Base-by-base conservation (phyloP, 495 filamentous ascomycete genomes). In the Daldinia loculata region DNA sequence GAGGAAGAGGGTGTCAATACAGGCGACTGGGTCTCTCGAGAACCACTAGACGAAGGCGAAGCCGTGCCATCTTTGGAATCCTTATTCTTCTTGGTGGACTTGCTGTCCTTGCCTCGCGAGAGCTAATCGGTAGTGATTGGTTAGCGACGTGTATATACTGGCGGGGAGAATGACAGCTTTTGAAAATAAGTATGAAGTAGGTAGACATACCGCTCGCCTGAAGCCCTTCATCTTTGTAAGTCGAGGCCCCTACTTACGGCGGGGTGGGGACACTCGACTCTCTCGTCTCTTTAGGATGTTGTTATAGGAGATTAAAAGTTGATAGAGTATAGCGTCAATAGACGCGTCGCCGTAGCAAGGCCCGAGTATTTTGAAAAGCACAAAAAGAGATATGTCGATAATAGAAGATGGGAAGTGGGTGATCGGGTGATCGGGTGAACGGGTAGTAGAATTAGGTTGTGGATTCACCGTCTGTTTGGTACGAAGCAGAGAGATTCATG, bases 1-100 rank as follows among this genome's bases (percentile, higher is more conserved):
- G 94, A 98, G 8, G 94, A 97, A 30, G 91, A 90, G 22, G 92
- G 92, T 34, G 91, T 93, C 51, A 85, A 71, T 39, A 83, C 79
- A 56, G 86, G 91, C 17, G 86, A 86, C 79, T 84, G 90, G 70
- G 80, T 79, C 61, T 86, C 84, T 27, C 85, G 79, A 45, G 86
- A 82, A 52, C 79, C 80, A 60, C 82, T 79, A 66, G 89, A 89
- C 26, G 91, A 91, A 45, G 94, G 88, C 38, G 92, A 92, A 22
- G 92, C 86, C 61, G 90, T 92, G 62, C 92, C 91, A 75, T 94
- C 91, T 67, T 87, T 90, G 32, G 89, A 86, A 71, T 90, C 87
- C 81, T 97, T 94, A 84, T 97, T 97, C 84, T 98, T 96, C 82
- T 93, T 93, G 63, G 93, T 95, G 60, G 92, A 92, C 81, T 95